phyloP scores from a whole-genome alignment of 805 yeast genomes.

The Zygotorulaspora sp. region DNA sequence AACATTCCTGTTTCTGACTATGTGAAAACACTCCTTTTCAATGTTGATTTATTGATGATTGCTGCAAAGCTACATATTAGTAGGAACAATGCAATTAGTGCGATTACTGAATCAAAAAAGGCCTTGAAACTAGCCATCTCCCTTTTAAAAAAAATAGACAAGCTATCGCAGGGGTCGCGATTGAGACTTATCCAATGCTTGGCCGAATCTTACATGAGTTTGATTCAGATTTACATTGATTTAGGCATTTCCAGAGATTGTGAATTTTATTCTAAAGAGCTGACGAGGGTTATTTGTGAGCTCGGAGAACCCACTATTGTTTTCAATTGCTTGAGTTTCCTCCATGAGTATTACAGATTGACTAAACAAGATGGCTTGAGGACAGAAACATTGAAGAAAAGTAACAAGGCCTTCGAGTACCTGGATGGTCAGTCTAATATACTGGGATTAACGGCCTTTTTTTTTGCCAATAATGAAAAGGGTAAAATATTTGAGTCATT shows the following conservation, averaged over 20 bases:
- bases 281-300: constrained; percentile 37
- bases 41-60: constrained; percentile 19
- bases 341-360: constrained; percentile 22
- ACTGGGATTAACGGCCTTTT: constrained; percentile 18
- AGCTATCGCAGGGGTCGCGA: constrained; percentile 31
- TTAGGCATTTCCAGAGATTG: constrained; percentile 59
- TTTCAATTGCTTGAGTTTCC: constrained; percentile 18
- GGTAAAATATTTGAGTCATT: constrained; percentile 22
- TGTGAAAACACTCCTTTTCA: constrained; percentile 30
- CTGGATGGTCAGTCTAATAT: constrained; percentile 29
- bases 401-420: constrained; percentile 23
- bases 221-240: constrained; percentile 41
- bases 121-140: constrained; percentile 52
- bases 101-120: constrained; percentile 41
- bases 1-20: constrained; percentile 22
- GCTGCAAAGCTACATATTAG: constrained; percentile 23
- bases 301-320: constrained; percentile 28
- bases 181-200: constrained; percentile 38
- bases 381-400: constrained; percentile 8
- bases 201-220: constrained; percentile 37
- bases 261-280: constrained; percentile 50
- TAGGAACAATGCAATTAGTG: constrained; percentile 15
- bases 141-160: constrained; percentile 40
- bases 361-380: constrained; percentile 18
- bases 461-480: constrained; percentile 21